Evolutionary conservation across 2,329 filamentous ascomycete genomes (phyloP), one percentile per base, ranked within the genome.

Genomic region (Mycosphaerella sp.): DNA sequence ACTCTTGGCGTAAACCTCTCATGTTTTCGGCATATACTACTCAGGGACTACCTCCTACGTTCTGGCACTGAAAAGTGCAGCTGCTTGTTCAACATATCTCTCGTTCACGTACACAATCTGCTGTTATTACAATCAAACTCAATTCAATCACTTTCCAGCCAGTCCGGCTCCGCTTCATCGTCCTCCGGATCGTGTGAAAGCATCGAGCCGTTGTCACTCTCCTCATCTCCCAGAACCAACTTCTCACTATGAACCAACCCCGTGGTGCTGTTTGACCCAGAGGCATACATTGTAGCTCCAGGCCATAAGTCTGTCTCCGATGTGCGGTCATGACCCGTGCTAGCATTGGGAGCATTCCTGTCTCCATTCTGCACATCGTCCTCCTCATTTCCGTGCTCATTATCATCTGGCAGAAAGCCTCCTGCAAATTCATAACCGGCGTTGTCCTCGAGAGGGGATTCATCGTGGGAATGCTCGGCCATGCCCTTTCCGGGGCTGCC

Each of bases 111-210:
- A 38, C 34, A 38, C 3, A 11, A 38, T 38, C 34, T n/a, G 4
- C 10, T 4, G 1, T n/a, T 12, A 38, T 4, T 38, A 4, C 10
- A 3, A 38, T 38, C 1, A 12, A 38, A 17, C 21, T 23, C 38
- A 3, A 14, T 42, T 53, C 39, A 63, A 55, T 69, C 68, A 49
- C 64, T 69, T 59, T 77, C 67, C 45, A 85, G 66, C 82, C 82
- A 85, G 42, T 84, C 81, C 2, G 82, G 82, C 58, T 84, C 81
- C 2, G 80, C 80, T 64, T 84, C 81, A 47, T 83, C 80, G 60
- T 85, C 82, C 32, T 84, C 82, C 0, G 82, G 81, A 61, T 85
- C 82, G 61, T 84, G 78, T 1, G 81, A 80, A 6, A 80, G 68
- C 45, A 83, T 64, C 4, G 79, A 82, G 0, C 74, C 76, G 40